Evolutionary conservation across 2,329 filamentous ascomycete species (phyloP).

Genomic region (Tolypocladium ovalisporum): DNA sequence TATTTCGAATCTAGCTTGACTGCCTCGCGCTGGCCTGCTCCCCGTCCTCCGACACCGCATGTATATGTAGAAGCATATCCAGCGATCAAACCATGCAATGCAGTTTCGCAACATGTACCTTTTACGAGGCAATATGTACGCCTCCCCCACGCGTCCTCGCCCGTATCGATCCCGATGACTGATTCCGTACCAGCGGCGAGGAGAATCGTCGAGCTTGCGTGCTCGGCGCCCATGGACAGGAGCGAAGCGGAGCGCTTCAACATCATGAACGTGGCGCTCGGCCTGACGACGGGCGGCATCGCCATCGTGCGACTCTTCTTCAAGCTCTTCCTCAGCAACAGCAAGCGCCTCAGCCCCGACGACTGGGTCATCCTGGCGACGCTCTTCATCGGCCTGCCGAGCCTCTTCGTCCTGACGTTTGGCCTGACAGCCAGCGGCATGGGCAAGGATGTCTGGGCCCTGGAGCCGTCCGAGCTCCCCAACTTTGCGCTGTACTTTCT

Average conservation of each 20-base stretch:
- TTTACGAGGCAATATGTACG: background rate
- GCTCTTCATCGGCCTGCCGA: background rate
- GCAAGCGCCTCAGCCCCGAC: background rate
- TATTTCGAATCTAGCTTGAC: background rate
- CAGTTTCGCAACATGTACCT: background rate
- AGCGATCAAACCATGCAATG: background rate
- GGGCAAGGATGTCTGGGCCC: background rate
- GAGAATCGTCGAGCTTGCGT: background rate
- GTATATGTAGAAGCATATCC: background rate
- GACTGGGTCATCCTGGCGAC: background rate
- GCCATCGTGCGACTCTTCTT: background rate
- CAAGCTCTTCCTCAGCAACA: background rate
- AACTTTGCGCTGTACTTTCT: background rate
- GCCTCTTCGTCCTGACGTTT: background rate
- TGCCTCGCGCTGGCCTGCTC: background rate
- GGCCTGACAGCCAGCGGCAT: background rate
- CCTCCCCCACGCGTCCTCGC: background rate
- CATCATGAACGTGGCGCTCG: background rate
- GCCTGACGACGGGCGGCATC: background rate
- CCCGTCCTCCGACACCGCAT: background rate
- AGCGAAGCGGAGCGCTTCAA: background rate
- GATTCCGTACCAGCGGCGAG: background rate
- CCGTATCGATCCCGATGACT: background rate
- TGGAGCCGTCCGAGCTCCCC: background rate
- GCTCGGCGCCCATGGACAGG: background rate